These are phyloP conservation scores for Laetiporus sulphureus DNA, from an alignment of 1,284 basidiomycete species.

Conservation along the genomic window DNA sequence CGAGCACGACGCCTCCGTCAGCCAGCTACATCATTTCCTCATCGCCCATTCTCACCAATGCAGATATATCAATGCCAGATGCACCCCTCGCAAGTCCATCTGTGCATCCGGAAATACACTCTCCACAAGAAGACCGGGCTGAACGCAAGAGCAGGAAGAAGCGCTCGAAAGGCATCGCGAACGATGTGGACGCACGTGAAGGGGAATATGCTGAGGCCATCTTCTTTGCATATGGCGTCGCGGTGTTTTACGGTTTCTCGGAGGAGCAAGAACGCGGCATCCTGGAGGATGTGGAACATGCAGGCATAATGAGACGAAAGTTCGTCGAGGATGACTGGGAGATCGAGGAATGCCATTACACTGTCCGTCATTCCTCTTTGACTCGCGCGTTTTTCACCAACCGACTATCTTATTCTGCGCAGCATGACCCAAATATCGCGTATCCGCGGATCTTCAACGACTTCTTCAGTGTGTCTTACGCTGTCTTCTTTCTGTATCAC, in stretches of 20 bases:
- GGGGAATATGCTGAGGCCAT: conserved; percentile 69
- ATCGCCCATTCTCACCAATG: conserved; percentile 33
- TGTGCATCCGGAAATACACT: neutral
- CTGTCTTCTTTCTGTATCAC: neutral
- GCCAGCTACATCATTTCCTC: conserved; percentile 52
- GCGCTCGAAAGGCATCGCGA: conserved; percentile 7
- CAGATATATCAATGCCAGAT: conserved; percentile 12
- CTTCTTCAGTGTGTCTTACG: conserved; percentile 81
- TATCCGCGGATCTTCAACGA: conserved; percentile 89
- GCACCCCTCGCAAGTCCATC: neutral
- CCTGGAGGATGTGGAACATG: conserved; percentile 75
- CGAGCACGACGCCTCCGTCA: conserved; percentile 10
- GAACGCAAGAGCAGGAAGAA: conserved; percentile 13
- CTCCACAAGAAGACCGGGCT: neutral
- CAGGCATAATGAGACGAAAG: conserved; percentile 56
- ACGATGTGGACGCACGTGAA: neutral
- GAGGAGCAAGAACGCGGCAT: conserved; percentile 75
- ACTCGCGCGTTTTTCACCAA: neutral
- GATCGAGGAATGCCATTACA: conserved; percentile 84
- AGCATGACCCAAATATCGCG: conserved; percentile 84
- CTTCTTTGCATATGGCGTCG: conserved; percentile 84
- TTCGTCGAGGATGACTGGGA: conserved; percentile 76
- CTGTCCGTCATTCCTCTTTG: conserved; percentile 37
- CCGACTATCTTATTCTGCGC: conserved; percentile 9
- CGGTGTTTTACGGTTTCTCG: conserved; percentile 81